Evolutionary conservation across 139 green algal genomes (phyloP).

Genomic region (Micractinium sp.): DNA sequence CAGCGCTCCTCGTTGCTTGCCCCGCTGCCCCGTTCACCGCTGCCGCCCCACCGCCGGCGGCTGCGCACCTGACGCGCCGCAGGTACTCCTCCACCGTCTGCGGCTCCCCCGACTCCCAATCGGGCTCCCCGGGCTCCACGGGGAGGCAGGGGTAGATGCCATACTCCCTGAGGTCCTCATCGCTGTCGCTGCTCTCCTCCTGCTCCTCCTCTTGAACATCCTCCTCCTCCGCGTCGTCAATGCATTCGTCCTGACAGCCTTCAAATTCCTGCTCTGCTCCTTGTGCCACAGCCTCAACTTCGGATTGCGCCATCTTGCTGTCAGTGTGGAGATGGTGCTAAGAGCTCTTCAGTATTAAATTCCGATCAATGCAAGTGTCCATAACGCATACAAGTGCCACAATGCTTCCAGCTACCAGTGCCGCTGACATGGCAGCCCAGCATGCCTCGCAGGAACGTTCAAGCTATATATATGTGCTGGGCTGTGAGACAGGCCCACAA

Average conservation of each 20-base stretch:
- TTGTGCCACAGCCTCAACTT: background rate
- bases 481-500: no score
- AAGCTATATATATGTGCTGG: no score
- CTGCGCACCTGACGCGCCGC: constrained; percentile 56
- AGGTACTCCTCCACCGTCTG: constrained; percentile 69
- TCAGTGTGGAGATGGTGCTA: background rate
- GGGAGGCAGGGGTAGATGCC: constrained; percentile 75
- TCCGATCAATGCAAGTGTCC: no score
- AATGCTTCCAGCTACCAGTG: no score
- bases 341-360: background rate
- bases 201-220: background rate
- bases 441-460: no score
- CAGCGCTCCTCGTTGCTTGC: background rate
- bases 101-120: constrained; percentile 57
- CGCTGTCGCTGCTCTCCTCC: background rate
- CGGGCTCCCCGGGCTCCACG: constrained; percentile 61
- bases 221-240: background rate
- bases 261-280: background rate
- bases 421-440: no score
- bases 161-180: constrained; percentile 68
- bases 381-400: no score
- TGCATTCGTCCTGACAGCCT: background rate
- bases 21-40: no score
- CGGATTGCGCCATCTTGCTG: no score
- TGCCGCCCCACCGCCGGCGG: no score